Base-by-base conservation (phyloP, 805 yeast genomes). In the Candida germanica region DNA sequence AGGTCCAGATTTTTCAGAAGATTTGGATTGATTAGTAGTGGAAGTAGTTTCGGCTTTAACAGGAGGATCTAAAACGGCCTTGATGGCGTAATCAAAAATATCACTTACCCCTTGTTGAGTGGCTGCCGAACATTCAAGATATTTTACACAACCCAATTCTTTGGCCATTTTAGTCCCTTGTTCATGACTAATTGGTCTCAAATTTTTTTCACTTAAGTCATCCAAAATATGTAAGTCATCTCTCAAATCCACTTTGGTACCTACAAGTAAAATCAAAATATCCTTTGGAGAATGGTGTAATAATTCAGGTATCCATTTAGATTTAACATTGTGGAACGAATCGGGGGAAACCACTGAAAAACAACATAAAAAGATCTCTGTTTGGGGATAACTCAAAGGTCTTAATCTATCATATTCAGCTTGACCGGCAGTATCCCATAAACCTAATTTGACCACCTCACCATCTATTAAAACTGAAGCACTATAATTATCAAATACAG, bases 401-500 rank as follows among this genome's bases (percentile, higher is more conserved):
- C 96, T 73, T 51, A 87, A 71, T 42, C 95, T 71, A 58, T 88
- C 96, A 58, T 87, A 87, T 56, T 87, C 96, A 53, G 85, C 83
- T 61, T 88, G 96, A 18, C 96, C 96, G 3, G 96, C 96, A 11
- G 96, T 88, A 74, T 88, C 96, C 96, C 96, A 88, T 30, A 88
- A 71, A 16, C 94, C 95, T 34, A 88, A 69, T 53, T 86, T 87
- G 51, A 84, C 81, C 36, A 87, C 85, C 51, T 82, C 87, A 19
- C 84, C 82, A 50, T 83, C 91, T 14, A 81, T 80, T 73, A 87
- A 77, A 17, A 88, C 87, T 28, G 83, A 82, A 12, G 95, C 91
- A 2, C 95, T 77, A 58, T 88, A 88, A 61, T 88, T 87, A 57
- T 88, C 96, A 53, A 88, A 88, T 4, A 88, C 96, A 0, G 97